Percentiles rank a stretch among this genome's conserved stretches.
Conservation (phyloP, 2,329 filamentous ascomycete genomes). For the Xylariaceae sp. region DNA sequence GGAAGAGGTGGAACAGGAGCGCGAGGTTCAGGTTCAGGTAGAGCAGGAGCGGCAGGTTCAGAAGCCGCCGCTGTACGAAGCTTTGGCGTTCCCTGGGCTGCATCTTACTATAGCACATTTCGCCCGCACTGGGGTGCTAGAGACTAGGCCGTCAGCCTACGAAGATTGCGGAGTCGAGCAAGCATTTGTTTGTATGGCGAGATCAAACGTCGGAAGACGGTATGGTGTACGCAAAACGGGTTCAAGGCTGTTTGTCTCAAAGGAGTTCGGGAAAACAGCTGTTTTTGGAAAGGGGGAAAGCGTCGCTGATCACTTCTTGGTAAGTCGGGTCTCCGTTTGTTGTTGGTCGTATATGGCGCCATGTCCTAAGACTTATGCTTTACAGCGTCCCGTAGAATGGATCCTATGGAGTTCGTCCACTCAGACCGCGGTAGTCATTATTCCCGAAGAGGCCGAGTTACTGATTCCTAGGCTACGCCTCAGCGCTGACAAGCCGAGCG, state of each 20-base stretch:
- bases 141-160: slow-evolving; percentile 21
- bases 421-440: slow-evolving; percentile 54
- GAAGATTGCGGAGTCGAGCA: slow-evolving; percentile 34
- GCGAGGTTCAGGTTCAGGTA: slow-evolving; percentile 58
- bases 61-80: slow-evolving; percentile 38
- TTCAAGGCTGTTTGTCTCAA: slow-evolving; percentile 38
- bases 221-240: slow-evolving; percentile 26
- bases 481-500: slow-evolving; percentile 11
- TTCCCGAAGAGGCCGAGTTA: slow-evolving; percentile 60
- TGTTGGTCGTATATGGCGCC: not conserved
- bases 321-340: slow-evolving; percentile 3
- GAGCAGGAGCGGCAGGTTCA: slow-evolving; percentile 57
- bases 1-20: slow-evolving; percentile 59
- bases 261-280: slow-evolving; percentile 50
- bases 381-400: slow-evolving; percentile 56
- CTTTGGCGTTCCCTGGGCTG: slow-evolving; percentile 45
- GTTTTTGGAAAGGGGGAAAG: slow-evolving; percentile 10
- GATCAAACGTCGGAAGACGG: slow-evolving; percentile 33
- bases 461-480: slow-evolving; percentile 46
- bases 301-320: slow-evolving; percentile 31
- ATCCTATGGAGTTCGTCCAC: slow-evolving; percentile 51
- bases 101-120: slow-evolving; percentile 46
- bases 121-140: slow-evolving; percentile 38
- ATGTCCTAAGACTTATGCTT: slow-evolving; percentile 6
- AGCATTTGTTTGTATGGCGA: slow-evolving; percentile 42